Base-by-base conservation (phyloP, 2,329 filamentous ascomycete species). In the Neonectria sp. region DNA sequence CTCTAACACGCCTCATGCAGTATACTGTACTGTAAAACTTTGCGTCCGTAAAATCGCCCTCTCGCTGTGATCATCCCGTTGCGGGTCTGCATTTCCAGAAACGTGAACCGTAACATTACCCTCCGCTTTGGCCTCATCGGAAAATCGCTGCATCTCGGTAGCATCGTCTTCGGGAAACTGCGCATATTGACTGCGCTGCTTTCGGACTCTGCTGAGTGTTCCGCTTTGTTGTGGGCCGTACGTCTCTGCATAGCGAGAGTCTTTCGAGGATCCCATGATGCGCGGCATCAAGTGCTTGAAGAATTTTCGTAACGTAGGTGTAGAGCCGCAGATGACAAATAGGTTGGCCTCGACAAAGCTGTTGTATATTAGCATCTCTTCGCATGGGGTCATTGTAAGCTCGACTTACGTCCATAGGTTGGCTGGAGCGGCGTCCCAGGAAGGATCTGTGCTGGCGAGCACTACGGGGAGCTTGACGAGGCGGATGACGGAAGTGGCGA, bases 301-400 rank as follows among this genome's bases (percentile, higher is more conserved):
- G 71, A 82, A 82, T 43, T 76, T 78, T 27, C 79, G 78, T 9
- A 82, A 57, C 1, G 81, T 82, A 1, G 81, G 80, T 63, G 82
- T 78, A 55, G 79, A 82, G 60, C 78, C 79, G 72, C 80, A 82
- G 60, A 83, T 80, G 64, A 83, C 72, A 59, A 82, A 78, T 3
- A 83, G 74, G 63, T 83, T 83, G 11, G 75, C 76, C 63, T 83
- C 81, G 35, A 82, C 65, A 56, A 82, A 76, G 12, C 79, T 82
- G 37, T 9, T 3, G 31, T 7, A 2, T 25, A 45, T 65, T 43
- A 66, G 33, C n/a, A n/a, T 51, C 9, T 25, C 33, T 24, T 52
- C 11, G 17, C 12, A 29, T 21, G 6, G 53, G 76, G 75, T 5
- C 21, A 21, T 4, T 73, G 24, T 5, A 15, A 33, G 8, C 11